Conservation (phyloP, 2,329 filamentous ascomycete genomes). For the Phialemonium atrogriseum region DNA sequence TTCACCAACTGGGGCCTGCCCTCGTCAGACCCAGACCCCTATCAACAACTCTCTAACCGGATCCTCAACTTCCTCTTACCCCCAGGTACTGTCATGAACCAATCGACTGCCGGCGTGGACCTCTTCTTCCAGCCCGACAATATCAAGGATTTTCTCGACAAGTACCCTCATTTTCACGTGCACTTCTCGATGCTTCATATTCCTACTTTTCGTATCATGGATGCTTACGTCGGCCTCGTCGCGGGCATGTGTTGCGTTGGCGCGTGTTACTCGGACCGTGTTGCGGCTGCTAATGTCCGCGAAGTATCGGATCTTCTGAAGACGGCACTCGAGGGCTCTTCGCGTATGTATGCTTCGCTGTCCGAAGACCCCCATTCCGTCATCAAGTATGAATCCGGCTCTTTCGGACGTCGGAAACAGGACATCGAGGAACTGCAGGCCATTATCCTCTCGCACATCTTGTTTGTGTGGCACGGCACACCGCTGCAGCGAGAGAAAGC, state of each 20-base stretch:
- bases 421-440: conserved; percentile 62
- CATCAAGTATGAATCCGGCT: conserved; percentile 28
- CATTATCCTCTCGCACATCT: conserved; percentile 50
- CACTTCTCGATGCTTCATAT: conserved; percentile 68
- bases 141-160: conserved; percentile 61
- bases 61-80: conserved; percentile 49
- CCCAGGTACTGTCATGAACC: conserved; percentile 47
- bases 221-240: conserved; percentile 58
- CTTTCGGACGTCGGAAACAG: conserved; percentile 22
- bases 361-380: conserved; percentile 27
- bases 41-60: conserved; percentile 45
- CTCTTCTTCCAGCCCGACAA: conserved; percentile 59
- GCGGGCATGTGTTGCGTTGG: conserved; percentile 65
- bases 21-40: conserved; percentile 38
- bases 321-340: conserved; percentile 48
- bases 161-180: conserved; percentile 64
- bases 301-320: conserved; percentile 60
- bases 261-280: conserved; percentile 62
- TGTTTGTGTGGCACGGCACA: conserved; percentile 65
- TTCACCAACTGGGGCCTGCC: conserved; percentile 42
- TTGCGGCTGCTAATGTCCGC: conserved; percentile 52
- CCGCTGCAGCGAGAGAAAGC: conserved; percentile 55
- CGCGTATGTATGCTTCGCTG: conserved; percentile 38
- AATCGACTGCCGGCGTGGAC: conserved; percentile 41
- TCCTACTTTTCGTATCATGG: conserved; percentile 59